Base-by-base conservation (phyloP, 2,329 filamentous ascomycete genomes). In the Dryadomyces quercivorus region DNA sequence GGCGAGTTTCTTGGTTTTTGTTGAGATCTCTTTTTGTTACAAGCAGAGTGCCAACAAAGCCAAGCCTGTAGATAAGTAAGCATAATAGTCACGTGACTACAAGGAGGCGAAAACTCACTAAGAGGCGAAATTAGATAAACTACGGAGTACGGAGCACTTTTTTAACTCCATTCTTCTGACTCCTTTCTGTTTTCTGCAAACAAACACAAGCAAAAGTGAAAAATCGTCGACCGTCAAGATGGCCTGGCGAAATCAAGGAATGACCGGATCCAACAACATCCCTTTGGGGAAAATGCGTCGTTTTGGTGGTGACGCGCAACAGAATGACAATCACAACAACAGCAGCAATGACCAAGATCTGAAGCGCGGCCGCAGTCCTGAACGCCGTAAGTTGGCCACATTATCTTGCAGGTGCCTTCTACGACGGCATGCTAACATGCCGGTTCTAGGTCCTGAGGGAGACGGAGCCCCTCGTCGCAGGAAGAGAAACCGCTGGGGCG, bases 401-500 rank as follows among this genome's bases (percentile, higher is more conserved):
- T 16, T 3, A n/a, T 43, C 6, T 7, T n/a, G 21, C 48, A 6
- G 10, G 9, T 3, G 4, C 12, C 13, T 13, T 46, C 22, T 12
- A 36, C 15, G 9, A 18, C 1, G 16, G 18, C 38, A 26, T 43
- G 45, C 21, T 59, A 22, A 40, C 22, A 52, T 8, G 5, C 5
- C 5, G 3, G 7, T 1, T 26, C 6, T 54, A 66, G 75, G 77
- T 61, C 71, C 75, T 59, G 77, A 79, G 56, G 68, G 70, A 51
- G 91, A 96, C 71, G 92, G 88, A 56, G 81, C 85, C 59, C 88
- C 87, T 68, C 86, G 86, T 64, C 88, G 93, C 70, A 96, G 95
- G 84, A 97, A 96, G 85, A 86, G 92, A 69, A 98, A 98, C 70
- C 85, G 93, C 67, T 98, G 93, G 93, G 93, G 93, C 61, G 92